These are phyloP conservation scores for Trypanosoma lewisi DNA, from an alignment of 208 protist genomes.

Conservation along the genomic window DNA sequence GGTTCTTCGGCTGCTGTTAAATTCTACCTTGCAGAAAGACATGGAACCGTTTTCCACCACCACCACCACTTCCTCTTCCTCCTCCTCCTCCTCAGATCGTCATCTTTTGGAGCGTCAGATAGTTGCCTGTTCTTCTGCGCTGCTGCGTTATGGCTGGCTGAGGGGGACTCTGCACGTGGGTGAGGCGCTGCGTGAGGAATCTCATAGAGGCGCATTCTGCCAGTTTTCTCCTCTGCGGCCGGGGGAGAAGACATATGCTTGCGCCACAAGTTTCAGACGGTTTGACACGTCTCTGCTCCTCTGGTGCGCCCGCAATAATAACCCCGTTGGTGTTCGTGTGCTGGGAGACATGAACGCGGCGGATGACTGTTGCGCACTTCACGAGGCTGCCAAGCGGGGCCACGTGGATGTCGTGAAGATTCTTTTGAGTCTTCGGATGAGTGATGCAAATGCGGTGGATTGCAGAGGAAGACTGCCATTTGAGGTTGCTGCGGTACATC, in stretches of 20 bases:
- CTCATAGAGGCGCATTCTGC: slow-evolving; percentile 1
- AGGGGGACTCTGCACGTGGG: slow-evolving; percentile 45
- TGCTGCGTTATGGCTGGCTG: slow-evolving; percentile 70
- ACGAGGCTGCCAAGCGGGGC: slow-evolving; percentile 55
- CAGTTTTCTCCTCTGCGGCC: slow-evolving; percentile 14
- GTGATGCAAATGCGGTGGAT: slow-evolving; percentile 35
- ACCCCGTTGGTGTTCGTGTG: slow-evolving; percentile 69
- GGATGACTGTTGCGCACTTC: slow-evolving; percentile 65
- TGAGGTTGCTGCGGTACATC: slow-evolving; percentile 51
- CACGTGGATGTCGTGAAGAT: slow-evolving; percentile 51
- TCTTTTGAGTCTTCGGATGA: slow-evolving; percentile 72
- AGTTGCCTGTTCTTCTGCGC: slow-evolving; percentile 25
- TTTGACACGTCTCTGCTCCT: slow-evolving; percentile 24
- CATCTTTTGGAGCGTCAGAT: slow-evolving; percentile 29
- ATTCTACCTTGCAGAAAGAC: slow-evolving; percentile 17
- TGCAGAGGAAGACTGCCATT: slow-evolving; percentile 54
- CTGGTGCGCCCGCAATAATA: slow-evolving; percentile 68
- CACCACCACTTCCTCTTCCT: no score
- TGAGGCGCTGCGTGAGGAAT: slow-evolving; percentile 37
- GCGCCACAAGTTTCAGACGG: neutral
- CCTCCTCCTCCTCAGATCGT: slow-evolving; percentile 1
- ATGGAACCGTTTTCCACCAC: no score
- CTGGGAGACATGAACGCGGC: slow-evolving; percentile 74
- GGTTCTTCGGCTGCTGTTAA: slow-evolving; percentile 49
- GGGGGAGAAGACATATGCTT: slow-evolving; percentile 29